These are phyloP conservation scores for Phytopythium helicoides DNA, from an alignment of 352 stramenopile genomes.

Conservation along the genomic window DNA sequence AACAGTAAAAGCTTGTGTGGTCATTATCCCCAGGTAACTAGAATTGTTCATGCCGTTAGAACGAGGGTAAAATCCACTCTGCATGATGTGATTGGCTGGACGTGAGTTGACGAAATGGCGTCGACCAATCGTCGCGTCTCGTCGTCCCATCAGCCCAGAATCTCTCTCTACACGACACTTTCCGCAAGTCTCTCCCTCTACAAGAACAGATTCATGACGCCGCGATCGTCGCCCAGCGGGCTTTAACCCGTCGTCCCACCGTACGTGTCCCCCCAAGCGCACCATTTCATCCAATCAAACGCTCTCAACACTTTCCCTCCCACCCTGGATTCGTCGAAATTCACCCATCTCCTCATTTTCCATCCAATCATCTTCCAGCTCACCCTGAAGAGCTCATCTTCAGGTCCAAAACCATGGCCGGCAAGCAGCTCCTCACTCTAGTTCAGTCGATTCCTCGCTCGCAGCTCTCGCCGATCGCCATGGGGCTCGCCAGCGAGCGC, in stretches of 20 bases:
- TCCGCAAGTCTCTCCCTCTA: too few relatives aligned
- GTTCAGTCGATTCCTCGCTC: conserved; percentile 7
- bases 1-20: conserved; percentile 4
- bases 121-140: not conserved
- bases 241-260: too few relatives aligned
- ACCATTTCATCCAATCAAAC: not conserved
- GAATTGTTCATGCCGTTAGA: not conserved
- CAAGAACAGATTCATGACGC: not conserved
- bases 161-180: too few relatives aligned
- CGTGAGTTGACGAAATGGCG: not conserved
- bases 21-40: conserved; percentile 8
- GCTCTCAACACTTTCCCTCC: not conserved
- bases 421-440: not conserved
- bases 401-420: not conserved
- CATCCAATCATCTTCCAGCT: conserved; percentile 5
- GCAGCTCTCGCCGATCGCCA: conserved; percentile 4
- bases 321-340: too few relatives aligned
- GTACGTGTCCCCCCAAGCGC: too few relatives aligned
- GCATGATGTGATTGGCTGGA: conserved; percentile 3
- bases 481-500: conserved; percentile 27
- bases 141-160: not conserved
- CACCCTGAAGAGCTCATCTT: not conserved
- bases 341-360: too few relatives aligned
- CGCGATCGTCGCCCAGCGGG: too few relatives aligned
- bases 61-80: not conserved